phyloP scores from a whole-genome alignment of 2,329 filamentous ascomycete genomes.

The Coniosporium tulheliwenetii region DNA sequence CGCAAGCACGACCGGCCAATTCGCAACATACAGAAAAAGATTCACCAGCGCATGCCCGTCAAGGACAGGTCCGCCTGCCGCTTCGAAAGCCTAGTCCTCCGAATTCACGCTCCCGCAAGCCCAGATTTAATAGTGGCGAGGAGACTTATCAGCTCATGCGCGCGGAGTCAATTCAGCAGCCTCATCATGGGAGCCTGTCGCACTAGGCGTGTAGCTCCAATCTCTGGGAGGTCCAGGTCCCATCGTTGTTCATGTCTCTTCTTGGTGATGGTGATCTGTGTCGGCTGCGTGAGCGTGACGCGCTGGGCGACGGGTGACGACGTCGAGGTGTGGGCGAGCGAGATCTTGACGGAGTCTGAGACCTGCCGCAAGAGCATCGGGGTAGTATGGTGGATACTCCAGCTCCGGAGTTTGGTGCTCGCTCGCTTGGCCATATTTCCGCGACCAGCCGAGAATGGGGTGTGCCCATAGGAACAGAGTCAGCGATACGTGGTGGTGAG shows the following conservation, averaged over 20 bases:
- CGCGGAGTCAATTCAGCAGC: too few relatives aligned
- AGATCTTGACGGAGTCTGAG: conserved; percentile 5
- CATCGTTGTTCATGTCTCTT: conserved; percentile 18
- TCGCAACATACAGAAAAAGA: too few relatives aligned
- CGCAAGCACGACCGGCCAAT: too few relatives aligned
- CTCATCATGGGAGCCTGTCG: conserved; percentile 16
- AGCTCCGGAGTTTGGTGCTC: conserved; percentile 10
- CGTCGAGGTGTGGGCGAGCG: conserved; percentile 2
- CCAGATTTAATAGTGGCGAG: too few relatives aligned
- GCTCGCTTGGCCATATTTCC: too few relatives aligned
- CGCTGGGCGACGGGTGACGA: background rate
- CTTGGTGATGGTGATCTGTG: conserved; percentile 16
- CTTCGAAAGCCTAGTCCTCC: too few relatives aligned
- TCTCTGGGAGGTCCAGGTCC: conserved; percentile 8
- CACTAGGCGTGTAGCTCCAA: conserved; percentile 9
- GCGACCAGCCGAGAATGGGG: conserved; percentile 17
- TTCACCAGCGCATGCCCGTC: too few relatives aligned
- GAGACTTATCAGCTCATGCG: too few relatives aligned
- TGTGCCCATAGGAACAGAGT: conserved; percentile 18
- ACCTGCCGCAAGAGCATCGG: conserved; percentile 11
- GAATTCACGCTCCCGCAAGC: too few relatives aligned
- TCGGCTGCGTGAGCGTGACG: conserved; percentile 7
- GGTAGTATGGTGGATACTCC: conserved; percentile 18
- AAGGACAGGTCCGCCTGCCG: too few relatives aligned
- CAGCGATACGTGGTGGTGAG: too few relatives aligned